phyloP scores from a whole-genome alignment of 73 alveolate species.

The Paraurostyla sp. region DNA sequence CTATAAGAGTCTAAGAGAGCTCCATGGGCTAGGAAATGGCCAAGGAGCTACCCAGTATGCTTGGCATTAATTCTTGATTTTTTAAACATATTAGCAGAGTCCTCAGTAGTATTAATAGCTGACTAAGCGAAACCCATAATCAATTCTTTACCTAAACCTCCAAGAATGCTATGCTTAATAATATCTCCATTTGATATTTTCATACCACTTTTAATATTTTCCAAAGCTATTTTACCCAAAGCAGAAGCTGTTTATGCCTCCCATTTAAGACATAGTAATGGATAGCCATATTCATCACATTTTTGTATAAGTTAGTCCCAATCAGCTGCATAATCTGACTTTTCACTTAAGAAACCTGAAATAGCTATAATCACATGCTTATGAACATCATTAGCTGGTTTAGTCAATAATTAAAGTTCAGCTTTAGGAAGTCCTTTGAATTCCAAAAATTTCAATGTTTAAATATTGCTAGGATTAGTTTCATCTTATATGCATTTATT shows the following conservation, averaged over 20 bases:
- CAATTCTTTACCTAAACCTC: background rate
- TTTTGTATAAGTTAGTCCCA: background rate
- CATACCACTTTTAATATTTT: background rate
- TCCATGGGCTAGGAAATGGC: background rate
- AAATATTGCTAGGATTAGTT: background rate
- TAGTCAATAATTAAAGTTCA: background rate
- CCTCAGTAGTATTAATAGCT: background rate
- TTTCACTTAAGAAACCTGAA: slow-evolving; percentile 21
- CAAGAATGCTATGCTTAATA: background rate
- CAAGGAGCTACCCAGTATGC: background rate
- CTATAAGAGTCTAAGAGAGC: background rate
- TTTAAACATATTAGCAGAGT: background rate
- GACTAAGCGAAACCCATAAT: slow-evolving; percentile 3
- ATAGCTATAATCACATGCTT: background rate
- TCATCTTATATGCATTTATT: background rate
- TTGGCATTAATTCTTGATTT: background rate
- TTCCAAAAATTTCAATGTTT: background rate
- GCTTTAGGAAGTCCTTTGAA: background rate
- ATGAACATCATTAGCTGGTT: background rate
- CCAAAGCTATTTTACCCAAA: background rate
- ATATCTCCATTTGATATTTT: background rate
- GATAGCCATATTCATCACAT: slow-evolving; percentile 2
- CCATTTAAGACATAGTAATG: background rate
- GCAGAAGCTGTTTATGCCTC: background rate
- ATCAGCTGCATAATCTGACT: background rate